A percentile compares a stretch with the other conserved stretches of the same genome.
These are phyloP conservation scores for Allantophomopsis cytisporea DNA, from an alignment of 2,329 filamentous ascomycete species.

Conservation along the genomic window DNA sequence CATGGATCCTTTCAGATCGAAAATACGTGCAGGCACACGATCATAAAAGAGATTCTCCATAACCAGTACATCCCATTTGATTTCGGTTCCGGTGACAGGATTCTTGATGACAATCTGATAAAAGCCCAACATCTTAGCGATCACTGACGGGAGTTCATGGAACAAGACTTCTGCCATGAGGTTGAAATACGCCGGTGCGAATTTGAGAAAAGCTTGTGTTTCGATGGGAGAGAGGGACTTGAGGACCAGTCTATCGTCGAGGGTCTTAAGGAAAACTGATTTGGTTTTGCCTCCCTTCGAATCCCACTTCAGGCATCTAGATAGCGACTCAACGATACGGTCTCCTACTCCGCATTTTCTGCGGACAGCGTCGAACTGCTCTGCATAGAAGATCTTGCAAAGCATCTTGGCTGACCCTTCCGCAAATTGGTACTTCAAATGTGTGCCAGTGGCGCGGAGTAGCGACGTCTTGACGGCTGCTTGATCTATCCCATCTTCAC, in stretches of 20 bases:
- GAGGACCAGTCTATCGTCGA: slow-evolving; percentile 78
- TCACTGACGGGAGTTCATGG: slow-evolving; percentile 87
- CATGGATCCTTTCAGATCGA: slow-evolving; percentile 97
- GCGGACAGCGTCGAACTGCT: slow-evolving; percentile 91
- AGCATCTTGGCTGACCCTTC: slow-evolving; percentile 91
- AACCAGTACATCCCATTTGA: slow-evolving; percentile 84
- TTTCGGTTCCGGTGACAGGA: slow-evolving; percentile 77
- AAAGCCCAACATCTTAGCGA: slow-evolving; percentile 98
- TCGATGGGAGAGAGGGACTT: slow-evolving; percentile 80
- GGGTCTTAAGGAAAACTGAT: slow-evolving; percentile 89
- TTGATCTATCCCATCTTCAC: slow-evolving; percentile 30
- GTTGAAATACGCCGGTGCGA: slow-evolving; percentile 92
- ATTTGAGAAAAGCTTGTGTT: slow-evolving; percentile 85
- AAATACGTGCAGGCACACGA: slow-evolving; percentile 74
- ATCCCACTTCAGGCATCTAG: slow-evolving; percentile 93
- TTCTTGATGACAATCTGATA: slow-evolving; percentile 98
- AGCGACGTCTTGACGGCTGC: slow-evolving; percentile 75
- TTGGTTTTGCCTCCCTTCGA: slow-evolving; percentile 97
- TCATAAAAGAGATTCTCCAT: slow-evolving; percentile 99
- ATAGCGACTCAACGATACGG: slow-evolving; percentile 88
- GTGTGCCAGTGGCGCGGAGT: slow-evolving; percentile 72
- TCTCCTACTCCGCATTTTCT: slow-evolving; percentile 88
- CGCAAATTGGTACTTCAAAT: slow-evolving; percentile 90
- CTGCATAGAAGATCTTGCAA: slow-evolving; percentile 97
- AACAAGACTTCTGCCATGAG: slow-evolving; percentile 96